Conservation (phyloP, 2,329 filamentous ascomycete species). For the Trichoderma sp. region DNA sequence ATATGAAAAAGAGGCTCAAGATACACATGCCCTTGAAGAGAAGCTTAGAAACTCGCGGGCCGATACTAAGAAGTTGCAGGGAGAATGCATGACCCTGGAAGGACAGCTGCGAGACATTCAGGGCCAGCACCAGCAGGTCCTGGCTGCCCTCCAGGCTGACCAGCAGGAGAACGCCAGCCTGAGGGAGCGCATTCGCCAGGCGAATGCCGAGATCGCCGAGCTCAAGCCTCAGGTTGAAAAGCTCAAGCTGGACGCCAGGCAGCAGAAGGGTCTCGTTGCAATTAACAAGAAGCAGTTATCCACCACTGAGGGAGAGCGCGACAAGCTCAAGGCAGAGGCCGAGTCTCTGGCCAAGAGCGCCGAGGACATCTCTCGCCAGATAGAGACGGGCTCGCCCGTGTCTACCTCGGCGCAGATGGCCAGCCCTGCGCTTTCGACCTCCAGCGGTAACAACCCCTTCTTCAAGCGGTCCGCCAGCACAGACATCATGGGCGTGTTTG, state of each 20-base stretch:
- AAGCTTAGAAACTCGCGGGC: conserved; percentile 71
- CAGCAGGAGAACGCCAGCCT: conserved; percentile 82
- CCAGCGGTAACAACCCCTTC: conserved; percentile 90
- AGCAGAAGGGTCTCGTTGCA: conserved; percentile 92
- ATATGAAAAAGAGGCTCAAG: conserved; percentile 91
- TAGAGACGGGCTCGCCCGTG: conserved; percentile 49
- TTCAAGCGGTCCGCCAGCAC: conserved; percentile 69
- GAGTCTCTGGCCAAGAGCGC: conserved; percentile 63
- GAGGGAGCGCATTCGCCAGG: conserved; percentile 80
- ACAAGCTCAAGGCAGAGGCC: conserved; percentile 79
- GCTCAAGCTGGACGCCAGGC: conserved; percentile 82
- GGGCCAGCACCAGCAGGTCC: conserved; percentile 74
- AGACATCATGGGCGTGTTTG: conserved; percentile 55
- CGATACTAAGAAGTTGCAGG: conserved; percentile 80
- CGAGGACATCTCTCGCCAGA: conserved; percentile 55
- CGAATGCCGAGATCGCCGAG: conserved; percentile 78
- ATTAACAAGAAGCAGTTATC: conserved; percentile 98
- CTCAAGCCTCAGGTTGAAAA: conserved; percentile 92
- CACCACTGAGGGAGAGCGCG: conserved; percentile 83
- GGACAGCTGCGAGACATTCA: conserved; percentile 77
- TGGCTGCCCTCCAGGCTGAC: conserved; percentile 73
- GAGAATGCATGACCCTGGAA: conserved; percentile 80
- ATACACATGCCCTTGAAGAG: conserved; percentile 80
- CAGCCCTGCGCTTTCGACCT: conserved; percentile 66
- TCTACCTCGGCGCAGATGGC: conserved; percentile 50